Base-by-base conservation (phyloP, 179 eudicot genomes). In the Beta macrorhiza region DNA sequence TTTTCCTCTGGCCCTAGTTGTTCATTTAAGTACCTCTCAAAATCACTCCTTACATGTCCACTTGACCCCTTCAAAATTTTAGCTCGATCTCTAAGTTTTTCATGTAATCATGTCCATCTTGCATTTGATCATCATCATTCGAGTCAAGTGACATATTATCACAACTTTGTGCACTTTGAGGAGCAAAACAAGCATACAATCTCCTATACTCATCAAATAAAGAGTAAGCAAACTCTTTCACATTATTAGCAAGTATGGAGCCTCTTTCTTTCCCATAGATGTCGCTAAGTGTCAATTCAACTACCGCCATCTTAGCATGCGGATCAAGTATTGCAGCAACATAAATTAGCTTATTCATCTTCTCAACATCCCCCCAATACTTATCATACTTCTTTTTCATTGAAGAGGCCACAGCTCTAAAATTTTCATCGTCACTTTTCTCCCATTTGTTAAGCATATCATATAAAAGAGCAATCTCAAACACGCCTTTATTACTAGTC, bases 381-480 rank as follows among this genome's bases (percentile, higher is more conserved):
- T 64, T 75, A 37, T 74, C 83, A 81, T 56, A 56, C 61, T 75
- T 81, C 14, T 37, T 9, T 16, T 81, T 81, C 83, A 81, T 81
- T 57, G 15, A 12, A 4, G 11, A 3, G 17, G 75, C 76, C 79
- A 82, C 70, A 0, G 22, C 14, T 37, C 7, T 3, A 65, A 63
- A 55, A 14, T 57, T 15, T 3, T 17, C 6, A 72, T 47, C n/a
- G 3, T 1, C 52, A 51, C n/a, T 29, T 57, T 52, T 0, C 16
- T 11, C 20, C 73, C 42, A 11, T 49, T 16, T 3, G 3, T 61
- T 61, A 4, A 61, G 17, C 20, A 61, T 17, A 20, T 29, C 12
- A 22, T 64, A 6, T 22, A 64, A 5, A 25, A 11, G 9, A 22
- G 13, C 14, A 64, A 64, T 51, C 1, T 20, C 56, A 25, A 0